Base-by-base conservation (phyloP, 768 basidiomycete genomes). In the Lentinula lateritia region DNA sequence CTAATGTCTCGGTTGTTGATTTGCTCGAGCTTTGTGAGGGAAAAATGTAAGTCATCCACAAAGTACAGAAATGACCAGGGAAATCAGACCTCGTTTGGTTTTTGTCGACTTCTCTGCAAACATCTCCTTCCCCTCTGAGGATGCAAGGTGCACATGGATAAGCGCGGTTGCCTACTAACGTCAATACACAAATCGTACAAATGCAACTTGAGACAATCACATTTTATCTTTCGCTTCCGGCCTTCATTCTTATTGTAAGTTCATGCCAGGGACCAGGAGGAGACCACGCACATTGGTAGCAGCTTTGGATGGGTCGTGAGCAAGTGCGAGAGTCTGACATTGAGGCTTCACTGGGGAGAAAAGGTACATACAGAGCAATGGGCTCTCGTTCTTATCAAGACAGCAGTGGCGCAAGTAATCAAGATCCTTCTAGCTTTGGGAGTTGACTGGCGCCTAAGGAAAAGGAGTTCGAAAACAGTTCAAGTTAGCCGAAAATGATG, bases 201-300 rank as follows among this genome's bases (percentile, higher is more conserved):
- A 28, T 48, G 12, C 6, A 20, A 15, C 18, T n/a, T 34, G 52
- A 13, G 39, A 43, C 15, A 39, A 39, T 46, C 53, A 69, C 70
- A 71, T 65, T 71, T 71, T 43, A 71, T 71, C 57, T 71, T 71
- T 60, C 70, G 64, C 61, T 68, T 71, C n/a, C 70, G 67, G 60
- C 70, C 70, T 71, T 34, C 23, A 13, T 16, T 34, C 3, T 28
- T n/a, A 3, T 36, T 48, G 38, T 41, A 6, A 20, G 13, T 38
- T 34, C 10, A 32, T 18, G 20, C 2, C 2, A 18, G 39, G 8
- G 12, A 16, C 54, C n/a, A 20, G 20, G 32, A 16, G 6, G 8
- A 6, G 23, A 41, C 7, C 23, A 55, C 67, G 18, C 38, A 70
- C 70, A 71, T 62, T 71, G 70, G 35, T 68, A 68, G 36, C 70